Evolutionary conservation across 225 moss, liverwort and hornwort species (phyloP).

Genomic region (Pleurozium schreberi): DNA sequence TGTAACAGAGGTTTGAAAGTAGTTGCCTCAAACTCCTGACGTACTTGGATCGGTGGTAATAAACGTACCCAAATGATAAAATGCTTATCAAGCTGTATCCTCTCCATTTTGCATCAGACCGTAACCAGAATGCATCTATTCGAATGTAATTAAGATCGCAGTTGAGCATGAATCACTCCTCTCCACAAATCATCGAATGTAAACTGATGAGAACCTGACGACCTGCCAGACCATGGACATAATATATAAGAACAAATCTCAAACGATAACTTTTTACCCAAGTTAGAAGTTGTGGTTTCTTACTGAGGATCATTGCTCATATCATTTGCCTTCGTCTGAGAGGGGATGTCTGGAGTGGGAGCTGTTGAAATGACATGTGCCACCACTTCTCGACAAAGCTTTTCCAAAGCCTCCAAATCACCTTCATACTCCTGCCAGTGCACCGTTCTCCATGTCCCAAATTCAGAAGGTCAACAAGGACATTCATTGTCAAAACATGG

Average conservation of each 20-base stretch:
- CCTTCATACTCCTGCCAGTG: conserved; percentile 31
- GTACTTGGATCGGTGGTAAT: neutral
- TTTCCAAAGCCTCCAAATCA: conserved; percentile 18
- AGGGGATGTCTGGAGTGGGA: conserved; percentile 8
- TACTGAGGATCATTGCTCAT: conserved; percentile 15
- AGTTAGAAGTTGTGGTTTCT: neutral
- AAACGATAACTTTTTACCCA: neutral
- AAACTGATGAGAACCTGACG: neutral
- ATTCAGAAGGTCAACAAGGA: neutral
- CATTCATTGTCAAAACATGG: neutral
- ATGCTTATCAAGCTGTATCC: neutral
- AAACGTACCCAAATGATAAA: neutral
- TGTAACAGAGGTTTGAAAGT: neutral
- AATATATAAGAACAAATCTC: neutral
- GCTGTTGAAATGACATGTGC: conserved; percentile 23
- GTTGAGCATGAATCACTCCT: neutral
- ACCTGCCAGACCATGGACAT: neutral
- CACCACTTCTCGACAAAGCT: conserved; percentile 26
- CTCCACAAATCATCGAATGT: neutral
- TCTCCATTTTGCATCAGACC: neutral
- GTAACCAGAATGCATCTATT: neutral
- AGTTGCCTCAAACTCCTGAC: neutral
- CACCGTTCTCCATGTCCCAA: neutral
- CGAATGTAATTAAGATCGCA: neutral
- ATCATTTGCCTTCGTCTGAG: conserved; percentile 8